Percentiles rank a stretch among this genome's conserved stretches.
phyloP scores from a whole-genome alignment of 2,329 filamentous ascomycete species.

The Aspergillus awamori region DNA sequence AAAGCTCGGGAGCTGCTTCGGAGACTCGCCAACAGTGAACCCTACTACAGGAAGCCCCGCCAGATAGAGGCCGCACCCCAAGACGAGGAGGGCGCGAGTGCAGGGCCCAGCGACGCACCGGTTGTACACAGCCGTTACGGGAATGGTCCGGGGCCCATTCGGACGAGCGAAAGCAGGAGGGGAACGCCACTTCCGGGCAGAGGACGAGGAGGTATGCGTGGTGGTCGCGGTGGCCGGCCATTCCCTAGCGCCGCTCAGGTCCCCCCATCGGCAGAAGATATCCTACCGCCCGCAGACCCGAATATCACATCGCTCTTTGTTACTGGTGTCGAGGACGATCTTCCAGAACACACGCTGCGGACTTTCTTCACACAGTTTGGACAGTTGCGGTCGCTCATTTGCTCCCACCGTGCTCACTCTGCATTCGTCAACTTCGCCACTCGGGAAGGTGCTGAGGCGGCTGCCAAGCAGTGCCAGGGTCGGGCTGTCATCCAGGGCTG shows the following conservation, averaged over 20 bases:
- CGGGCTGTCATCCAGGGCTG: slow-evolving; percentile 88
- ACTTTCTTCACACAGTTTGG: slow-evolving; percentile 88
- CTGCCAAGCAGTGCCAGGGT: slow-evolving; percentile 81
- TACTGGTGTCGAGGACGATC: slow-evolving; percentile 92
- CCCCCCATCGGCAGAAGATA: slow-evolving; percentile 82
- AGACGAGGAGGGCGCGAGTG: slow-evolving; percentile 45
- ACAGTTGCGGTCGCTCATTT: slow-evolving; percentile 88
- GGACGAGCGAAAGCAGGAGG: slow-evolving; percentile 65
- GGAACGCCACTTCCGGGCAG: slow-evolving; percentile 43
- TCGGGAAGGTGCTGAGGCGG: slow-evolving; percentile 80
- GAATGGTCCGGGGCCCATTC: slow-evolving; percentile 65
- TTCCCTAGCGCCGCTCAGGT: slow-evolving; percentile 74
- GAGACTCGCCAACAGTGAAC: slow-evolving; percentile 85
- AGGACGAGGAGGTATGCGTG: slow-evolving; percentile 52
- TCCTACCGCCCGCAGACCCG: slow-evolving; percentile 77
- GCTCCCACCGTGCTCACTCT: slow-evolving; percentile 95
- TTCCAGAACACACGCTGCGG: slow-evolving; percentile 88
- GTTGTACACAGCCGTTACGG: slow-evolving; percentile 44
- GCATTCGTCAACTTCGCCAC: slow-evolving; percentile 95
- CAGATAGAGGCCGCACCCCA: slow-evolving; percentile 62
- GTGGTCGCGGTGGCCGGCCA: slow-evolving; percentile 55
- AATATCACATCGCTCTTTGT: slow-evolving; percentile 93
- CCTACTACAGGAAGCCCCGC: slow-evolving; percentile 89
- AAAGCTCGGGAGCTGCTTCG: slow-evolving; percentile 88
- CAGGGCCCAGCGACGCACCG: slow-evolving; percentile 46